Evolutionary conservation across 108 stramenopile species (phyloP).

Genomic region (Nitzschia inconspicua): DNA sequence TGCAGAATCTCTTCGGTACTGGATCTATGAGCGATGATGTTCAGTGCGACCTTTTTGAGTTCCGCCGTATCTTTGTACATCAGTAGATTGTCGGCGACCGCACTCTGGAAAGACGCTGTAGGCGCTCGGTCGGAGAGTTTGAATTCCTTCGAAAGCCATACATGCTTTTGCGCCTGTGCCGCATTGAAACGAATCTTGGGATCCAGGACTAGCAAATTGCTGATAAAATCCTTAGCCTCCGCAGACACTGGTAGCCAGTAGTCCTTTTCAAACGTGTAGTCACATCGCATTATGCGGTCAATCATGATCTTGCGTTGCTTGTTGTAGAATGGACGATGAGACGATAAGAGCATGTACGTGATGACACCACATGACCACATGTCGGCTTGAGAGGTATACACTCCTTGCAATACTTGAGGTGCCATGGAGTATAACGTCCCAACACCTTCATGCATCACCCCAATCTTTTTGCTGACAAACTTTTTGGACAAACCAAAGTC

Average conservation of each 20-base stretch:
- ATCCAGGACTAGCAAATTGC: conserved; percentile 57
- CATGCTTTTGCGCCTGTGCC: conserved; percentile 37
- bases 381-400: conserved; percentile 79
- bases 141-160: conserved; percentile 53
- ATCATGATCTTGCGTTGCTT: conserved; percentile 44
- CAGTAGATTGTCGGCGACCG: conserved; percentile 34
- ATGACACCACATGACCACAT: conserved; percentile 71
- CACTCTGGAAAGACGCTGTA: conserved; percentile 4
- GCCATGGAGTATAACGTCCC: conserved; percentile 84
- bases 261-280: conserved; percentile 46
- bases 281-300: conserved; percentile 49
- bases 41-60: conserved; percentile 48
- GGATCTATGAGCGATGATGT: conserved; percentile 62
- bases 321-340: conserved; percentile 68
- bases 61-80: conserved; percentile 38
- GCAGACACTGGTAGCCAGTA: conserved; percentile 54
- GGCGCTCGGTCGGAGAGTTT: conserved; percentile 16
- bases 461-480: conserved; percentile 23
- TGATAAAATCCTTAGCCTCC: conserved; percentile 59
- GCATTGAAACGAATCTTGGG: conserved; percentile 51
- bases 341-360: conserved; percentile 72
- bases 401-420: conserved; percentile 72
- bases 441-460: conserved; percentile 57
- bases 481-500: conserved; percentile 76
- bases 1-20: conserved; percentile 62